phyloP scores from a whole-genome alignment of 306 rosid species.

The Cicer bijugum region DNA sequence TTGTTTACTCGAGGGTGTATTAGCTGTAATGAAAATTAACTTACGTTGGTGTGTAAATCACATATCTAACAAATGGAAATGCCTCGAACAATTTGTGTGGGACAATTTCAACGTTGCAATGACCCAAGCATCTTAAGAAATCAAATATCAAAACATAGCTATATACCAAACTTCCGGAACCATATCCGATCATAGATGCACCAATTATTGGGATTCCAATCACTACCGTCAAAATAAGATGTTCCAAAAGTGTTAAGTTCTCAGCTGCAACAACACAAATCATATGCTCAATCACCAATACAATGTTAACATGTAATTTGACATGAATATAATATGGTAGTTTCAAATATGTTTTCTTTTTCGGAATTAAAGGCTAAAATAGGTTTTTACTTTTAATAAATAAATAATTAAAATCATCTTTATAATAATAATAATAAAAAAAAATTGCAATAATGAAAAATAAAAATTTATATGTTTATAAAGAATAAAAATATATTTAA shows the following conservation, averaged over 20 bases:
- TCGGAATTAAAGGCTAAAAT: too few species aligned
- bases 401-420: too few species aligned
- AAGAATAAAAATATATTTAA: neutral
- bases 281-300: neutral
- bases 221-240: conserved; percentile 56
- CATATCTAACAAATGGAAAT: conserved; percentile 66
- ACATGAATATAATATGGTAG: neutral
- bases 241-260: conserved; percentile 73
- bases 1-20: neutral
- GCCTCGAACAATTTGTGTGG: conserved; percentile 62
- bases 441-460: too few species aligned
- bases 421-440: too few species aligned
- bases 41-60: conserved; percentile 90
- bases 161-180: conserved; percentile 63
- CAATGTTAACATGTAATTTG: neutral
- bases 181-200: conserved; percentile 63
- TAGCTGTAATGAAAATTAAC: conserved; percentile 29
- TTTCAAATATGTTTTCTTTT: neutral
- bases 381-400: too few species aligned
- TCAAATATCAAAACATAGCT: conserved; percentile 69
- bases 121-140: conserved; percentile 81
- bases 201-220: conserved; percentile 77
- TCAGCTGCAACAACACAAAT: conserved; percentile 62
- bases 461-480: too few species aligned
- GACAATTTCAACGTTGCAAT: conserved; percentile 73